Percentiles rank a stretch among this genome's conserved stretches.
Conservation (phyloP, 306 rosid genomes). For the Acacia crassicarpa region DNA sequence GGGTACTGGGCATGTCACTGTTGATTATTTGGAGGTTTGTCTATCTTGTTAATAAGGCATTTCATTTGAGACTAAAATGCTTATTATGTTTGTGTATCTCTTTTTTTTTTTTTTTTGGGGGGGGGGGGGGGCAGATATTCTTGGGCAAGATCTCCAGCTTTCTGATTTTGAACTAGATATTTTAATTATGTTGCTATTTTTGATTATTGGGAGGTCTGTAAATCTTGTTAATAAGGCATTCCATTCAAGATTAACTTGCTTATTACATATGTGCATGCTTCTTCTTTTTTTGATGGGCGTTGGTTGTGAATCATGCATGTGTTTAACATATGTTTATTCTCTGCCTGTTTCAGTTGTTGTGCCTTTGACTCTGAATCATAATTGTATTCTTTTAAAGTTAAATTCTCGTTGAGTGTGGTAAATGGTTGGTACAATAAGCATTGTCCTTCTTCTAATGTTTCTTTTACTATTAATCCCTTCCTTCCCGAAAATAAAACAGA, state of each 20-base stretch:
- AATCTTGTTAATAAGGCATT: slow-evolving; percentile 23
- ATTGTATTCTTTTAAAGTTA: background rate
- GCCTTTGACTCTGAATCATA: background rate
- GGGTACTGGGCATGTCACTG: slow-evolving; percentile 91
- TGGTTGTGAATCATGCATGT: background rate
- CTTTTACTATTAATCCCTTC: background rate
- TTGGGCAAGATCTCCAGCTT: background rate
- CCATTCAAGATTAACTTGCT: slow-evolving; percentile 15
- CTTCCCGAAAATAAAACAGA: background rate
- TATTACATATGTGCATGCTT: background rate
- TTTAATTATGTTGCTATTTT: no score
- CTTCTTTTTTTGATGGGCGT: background rate
- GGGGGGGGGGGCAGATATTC: background rate
- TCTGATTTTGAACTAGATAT: no score
- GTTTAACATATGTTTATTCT: slow-evolving; percentile 18
- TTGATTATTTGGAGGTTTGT: slow-evolving; percentile 89
- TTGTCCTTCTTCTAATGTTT: background rate
- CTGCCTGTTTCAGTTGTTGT: slow-evolving; percentile 6
- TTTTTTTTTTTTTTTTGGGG: background rate
- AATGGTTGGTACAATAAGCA: background rate
- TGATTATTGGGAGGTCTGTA: slow-evolving; percentile 56
- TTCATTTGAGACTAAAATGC: slow-evolving; percentile 22
- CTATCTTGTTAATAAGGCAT: slow-evolving; percentile 19
- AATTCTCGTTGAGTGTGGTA: background rate
- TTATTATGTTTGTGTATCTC: background rate